Evolutionary conservation across 352 stramenopile genomes (phyloP).

Genomic region (Phytopythium chamaehyphon): DNA sequence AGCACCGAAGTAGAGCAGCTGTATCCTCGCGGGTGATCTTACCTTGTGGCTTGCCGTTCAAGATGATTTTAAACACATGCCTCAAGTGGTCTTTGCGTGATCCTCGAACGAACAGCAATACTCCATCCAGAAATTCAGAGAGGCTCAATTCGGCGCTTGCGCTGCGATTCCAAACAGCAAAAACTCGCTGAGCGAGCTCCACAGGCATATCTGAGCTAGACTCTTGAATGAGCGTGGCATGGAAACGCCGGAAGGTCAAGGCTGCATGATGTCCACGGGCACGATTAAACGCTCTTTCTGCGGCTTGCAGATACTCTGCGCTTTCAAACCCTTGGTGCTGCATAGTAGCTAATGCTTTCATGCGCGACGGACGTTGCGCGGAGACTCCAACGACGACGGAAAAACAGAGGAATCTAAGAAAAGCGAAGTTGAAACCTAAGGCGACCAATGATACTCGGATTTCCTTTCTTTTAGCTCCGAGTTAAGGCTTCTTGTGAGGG

Average conservation of each 20-base stretch:
- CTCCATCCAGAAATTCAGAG: slow-evolving; percentile 33
- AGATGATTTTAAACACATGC: slow-evolving; percentile 41
- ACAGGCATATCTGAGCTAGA: slow-evolving; percentile 24
- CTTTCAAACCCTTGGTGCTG: not conserved
- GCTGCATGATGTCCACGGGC: slow-evolving; percentile 25
- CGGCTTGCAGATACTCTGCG: slow-evolving; percentile 18
- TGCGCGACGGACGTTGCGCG: too few relatives aligned
- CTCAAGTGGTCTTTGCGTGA: slow-evolving; percentile 37
- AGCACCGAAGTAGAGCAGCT: slow-evolving; percentile 14
- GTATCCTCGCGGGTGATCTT: slow-evolving; percentile 22
- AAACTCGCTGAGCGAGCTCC: slow-evolving; percentile 26
- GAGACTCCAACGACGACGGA: too few relatives aligned
- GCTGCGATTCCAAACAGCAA: slow-evolving; percentile 29
- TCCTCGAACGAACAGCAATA: slow-evolving; percentile 25
- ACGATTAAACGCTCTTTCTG: slow-evolving; percentile 34
- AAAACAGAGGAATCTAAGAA: too few relatives aligned
- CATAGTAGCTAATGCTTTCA: not conserved
- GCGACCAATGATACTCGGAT: too few relatives aligned
- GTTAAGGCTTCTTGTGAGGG: too few relatives aligned
- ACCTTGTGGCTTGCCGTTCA: slow-evolving; percentile 5
- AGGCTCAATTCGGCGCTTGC: slow-evolving; percentile 17
- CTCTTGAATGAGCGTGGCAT: slow-evolving; percentile 33
- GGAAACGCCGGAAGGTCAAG: slow-evolving; percentile 29
- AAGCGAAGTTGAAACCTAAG: too few relatives aligned
- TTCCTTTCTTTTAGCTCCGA: too few relatives aligned